These are phyloP conservation scores for Ogataea trehalophila DNA, from an alignment of 805 yeast species.

Conservation along the genomic window DNA sequence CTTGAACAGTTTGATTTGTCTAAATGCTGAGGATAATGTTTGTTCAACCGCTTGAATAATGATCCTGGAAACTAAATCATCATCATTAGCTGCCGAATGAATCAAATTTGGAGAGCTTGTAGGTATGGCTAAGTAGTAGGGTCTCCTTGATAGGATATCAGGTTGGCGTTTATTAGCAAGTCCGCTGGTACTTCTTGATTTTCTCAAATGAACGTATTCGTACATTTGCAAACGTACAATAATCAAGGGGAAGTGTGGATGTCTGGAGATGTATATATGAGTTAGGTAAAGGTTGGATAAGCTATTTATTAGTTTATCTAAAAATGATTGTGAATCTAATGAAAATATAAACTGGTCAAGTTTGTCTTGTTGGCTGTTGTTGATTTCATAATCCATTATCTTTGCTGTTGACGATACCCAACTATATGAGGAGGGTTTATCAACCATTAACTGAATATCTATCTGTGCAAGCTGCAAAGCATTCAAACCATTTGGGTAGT, in stretches of 20 bases:
- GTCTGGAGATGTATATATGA: conserved; percentile 64
- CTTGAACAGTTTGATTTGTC: conserved; percentile 36
- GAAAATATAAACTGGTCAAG: conserved; percentile 30
- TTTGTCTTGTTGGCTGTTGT: conserved; percentile 14
- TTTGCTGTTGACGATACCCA: conserved; percentile 48
- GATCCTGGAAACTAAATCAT: conserved; percentile 44
- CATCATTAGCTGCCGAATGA: conserved; percentile 40
- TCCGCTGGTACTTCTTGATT: conserved; percentile 1
- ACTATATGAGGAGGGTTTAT: conserved; percentile 42
- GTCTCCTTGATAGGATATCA: conserved; percentile 49
- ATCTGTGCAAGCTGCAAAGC: conserved; percentile 64
- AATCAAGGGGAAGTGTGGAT: conserved; percentile 56
- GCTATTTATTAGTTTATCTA: conserved; percentile 42
- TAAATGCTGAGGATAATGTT: conserved; percentile 42
- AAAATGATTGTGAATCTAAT: conserved; percentile 47
- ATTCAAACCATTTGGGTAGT: conserved; percentile 55
- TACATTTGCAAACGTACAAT: conserved; percentile 65
- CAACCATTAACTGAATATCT: conserved; percentile 61
- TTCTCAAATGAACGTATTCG: conserved; percentile 36
- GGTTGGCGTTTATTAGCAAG: conserved; percentile 22
- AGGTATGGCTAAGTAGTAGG: conserved; percentile 66
- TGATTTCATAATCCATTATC: conserved; percentile 21
- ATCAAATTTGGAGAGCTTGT: conserved; percentile 60
- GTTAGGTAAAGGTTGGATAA: conserved; percentile 50
- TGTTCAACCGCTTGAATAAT: conserved; percentile 58